These are phyloP conservation scores for Hyphopichia buzzinii DNA, from an alignment of 1,139 yeast genomes.

Conservation along the genomic window DNA sequence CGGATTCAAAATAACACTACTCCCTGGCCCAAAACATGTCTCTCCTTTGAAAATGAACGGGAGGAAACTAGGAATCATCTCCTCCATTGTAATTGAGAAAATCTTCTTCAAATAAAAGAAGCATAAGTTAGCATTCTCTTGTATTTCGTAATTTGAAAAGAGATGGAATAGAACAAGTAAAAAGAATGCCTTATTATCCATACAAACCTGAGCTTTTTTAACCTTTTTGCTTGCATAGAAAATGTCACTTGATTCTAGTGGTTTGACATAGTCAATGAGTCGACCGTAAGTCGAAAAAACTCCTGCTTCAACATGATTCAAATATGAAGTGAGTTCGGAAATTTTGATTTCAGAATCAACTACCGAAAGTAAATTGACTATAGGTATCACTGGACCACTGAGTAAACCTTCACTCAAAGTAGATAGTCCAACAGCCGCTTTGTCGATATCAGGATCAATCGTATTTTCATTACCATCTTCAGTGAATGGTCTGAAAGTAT, in stretches of 20 bases:
- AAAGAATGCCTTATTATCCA: slow-evolving; percentile 18
- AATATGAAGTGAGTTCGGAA: slow-evolving; percentile 6
- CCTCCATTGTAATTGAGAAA: slow-evolving; percentile 14
- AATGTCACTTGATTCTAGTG: slow-evolving; percentile 8
- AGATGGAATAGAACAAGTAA: slow-evolving; percentile 23
- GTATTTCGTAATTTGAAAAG: slow-evolving; percentile 19
- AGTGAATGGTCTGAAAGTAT: slow-evolving; percentile 30
- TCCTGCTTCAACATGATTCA: slow-evolving; percentile 7
- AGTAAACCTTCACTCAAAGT: slow-evolving; percentile 2
- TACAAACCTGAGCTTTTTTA: slow-evolving; percentile 11
- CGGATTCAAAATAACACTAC: slow-evolving; percentile 20
- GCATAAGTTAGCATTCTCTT: slow-evolving; percentile 14
- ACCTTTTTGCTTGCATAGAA: slow-evolving; percentile 11
- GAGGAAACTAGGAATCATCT: slow-evolving; percentile 23
- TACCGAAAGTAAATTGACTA: slow-evolving; percentile 4
- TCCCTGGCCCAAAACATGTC: slow-evolving; percentile 16
- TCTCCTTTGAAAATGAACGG: slow-evolving; percentile 20
- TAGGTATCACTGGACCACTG: slow-evolving; percentile 7
- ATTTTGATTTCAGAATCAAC: slow-evolving; percentile 5
- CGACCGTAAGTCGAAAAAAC: slow-evolving; percentile 6
- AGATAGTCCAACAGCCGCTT: slow-evolving; percentile 15
- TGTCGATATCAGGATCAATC: slow-evolving; percentile 20
- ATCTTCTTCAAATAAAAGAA: slow-evolving; percentile 19
- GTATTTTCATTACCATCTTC: slow-evolving; percentile 29
- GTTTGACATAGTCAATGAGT: slow-evolving; percentile 6